Conservation (phyloP, 1,284 basidiomycete genomes). For the Cutaneotrichosporon spelunceum region DNA sequence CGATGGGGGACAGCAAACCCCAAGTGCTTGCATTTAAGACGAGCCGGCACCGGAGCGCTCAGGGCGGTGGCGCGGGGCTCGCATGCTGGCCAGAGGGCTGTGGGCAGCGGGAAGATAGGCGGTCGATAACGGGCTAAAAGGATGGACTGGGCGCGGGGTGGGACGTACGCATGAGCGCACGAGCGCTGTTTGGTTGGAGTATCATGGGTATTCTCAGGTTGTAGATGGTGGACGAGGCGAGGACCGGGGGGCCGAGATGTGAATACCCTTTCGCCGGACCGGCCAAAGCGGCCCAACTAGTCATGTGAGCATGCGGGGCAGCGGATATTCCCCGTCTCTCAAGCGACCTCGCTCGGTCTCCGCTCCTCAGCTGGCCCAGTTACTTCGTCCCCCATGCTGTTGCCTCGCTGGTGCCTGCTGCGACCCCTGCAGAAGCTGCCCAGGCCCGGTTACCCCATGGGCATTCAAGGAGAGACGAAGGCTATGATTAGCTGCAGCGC, state of each 20-base stretch:
- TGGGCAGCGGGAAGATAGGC: background rate
- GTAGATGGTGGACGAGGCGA: background rate
- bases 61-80: background rate
- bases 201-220: background rate
- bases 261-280: background rate
- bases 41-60: background rate
- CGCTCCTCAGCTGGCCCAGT: background rate
- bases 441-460: background rate
- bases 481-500: too few species aligned
- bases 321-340: conserved; percentile 1
- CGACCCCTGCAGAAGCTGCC: background rate
- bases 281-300: background rate
- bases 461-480: too few species aligned
- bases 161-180: background rate
- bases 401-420: background rate
- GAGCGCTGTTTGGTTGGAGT: background rate
- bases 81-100: background rate
- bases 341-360: too few species aligned
- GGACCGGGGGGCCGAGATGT: background rate
- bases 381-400: background rate
- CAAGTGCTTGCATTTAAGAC: background rate
- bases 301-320: too few species aligned
- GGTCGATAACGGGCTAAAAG: background rate
- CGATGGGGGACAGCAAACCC: background rate
- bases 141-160: background rate